Evolutionary conservation across 768 basidiomycete genomes (phyloP).

Genomic region (Ramaria sp.): DNA sequence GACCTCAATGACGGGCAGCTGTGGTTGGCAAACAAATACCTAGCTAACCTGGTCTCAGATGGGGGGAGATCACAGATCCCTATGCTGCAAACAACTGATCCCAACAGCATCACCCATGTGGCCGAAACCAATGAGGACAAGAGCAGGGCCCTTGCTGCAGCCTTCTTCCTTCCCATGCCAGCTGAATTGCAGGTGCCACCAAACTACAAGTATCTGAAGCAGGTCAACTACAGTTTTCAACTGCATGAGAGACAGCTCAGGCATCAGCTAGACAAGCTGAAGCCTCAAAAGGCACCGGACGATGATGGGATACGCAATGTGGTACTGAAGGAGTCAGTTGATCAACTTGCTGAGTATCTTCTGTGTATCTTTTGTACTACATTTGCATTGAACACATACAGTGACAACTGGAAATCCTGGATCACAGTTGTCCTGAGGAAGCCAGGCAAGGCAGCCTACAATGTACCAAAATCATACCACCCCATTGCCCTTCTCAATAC

Average conservation of each 20-base stretch:
- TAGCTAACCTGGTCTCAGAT: too few relatives aligned
- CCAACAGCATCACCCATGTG: too few relatives aligned
- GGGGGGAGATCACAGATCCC: too few relatives aligned
- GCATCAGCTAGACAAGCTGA: not conserved
- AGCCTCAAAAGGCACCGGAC: not conserved
- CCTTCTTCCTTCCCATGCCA: too few relatives aligned
- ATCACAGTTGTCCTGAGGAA: constrained; percentile 24
- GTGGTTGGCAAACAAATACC: too few relatives aligned
- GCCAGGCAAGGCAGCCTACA: constrained; percentile 26
- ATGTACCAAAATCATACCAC: constrained; percentile 21
- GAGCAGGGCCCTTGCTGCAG: too few relatives aligned
- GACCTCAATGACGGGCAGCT: too few relatives aligned
- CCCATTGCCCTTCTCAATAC: constrained; percentile 27
- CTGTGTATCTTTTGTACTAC: constrained; percentile 19
- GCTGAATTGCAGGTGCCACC: too few relatives aligned
- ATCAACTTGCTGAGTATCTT: not conserved
- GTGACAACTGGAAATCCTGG: constrained; percentile 19
- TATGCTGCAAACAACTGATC: too few relatives aligned
- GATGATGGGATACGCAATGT: not conserved
- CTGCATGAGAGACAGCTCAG: constrained; percentile 21
- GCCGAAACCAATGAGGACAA: too few relatives aligned
- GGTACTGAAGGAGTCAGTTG: not conserved
- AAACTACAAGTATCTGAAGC: not conserved
- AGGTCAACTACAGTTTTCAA: too few relatives aligned
- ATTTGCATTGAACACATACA: constrained; percentile 19